A percentile compares a stretch with the other conserved stretches of the same genome.
Conservation (phyloP, 768 basidiomycete species). For the Lactarius tabidus region DNA sequence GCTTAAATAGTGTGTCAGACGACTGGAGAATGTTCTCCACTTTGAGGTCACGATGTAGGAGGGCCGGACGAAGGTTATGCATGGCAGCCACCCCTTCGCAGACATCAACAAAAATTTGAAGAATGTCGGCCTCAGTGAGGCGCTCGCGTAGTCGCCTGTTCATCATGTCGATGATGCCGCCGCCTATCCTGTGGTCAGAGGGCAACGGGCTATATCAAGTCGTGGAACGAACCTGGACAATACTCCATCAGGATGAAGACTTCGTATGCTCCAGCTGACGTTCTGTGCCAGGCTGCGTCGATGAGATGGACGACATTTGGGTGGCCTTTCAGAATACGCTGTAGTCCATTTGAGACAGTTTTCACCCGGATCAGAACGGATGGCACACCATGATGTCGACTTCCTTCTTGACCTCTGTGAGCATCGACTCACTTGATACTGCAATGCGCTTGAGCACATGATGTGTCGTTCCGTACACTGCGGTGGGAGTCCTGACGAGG, state of each 20-base stretch:
- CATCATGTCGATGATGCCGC: constrained; percentile 99
- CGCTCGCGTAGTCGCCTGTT: constrained; percentile 93
- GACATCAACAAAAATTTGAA: constrained; percentile 96
- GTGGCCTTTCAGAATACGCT: constrained; percentile 89
- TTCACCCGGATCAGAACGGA: not conserved
- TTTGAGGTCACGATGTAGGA: constrained; percentile 96
- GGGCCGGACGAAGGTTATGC: constrained; percentile 87
- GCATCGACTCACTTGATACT: constrained; percentile 83
- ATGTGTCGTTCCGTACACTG: constrained; percentile 86
- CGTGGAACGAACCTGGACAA: constrained; percentile 64
- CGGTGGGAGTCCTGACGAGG: constrained; percentile 80
- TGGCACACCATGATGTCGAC: constrained; percentile 95
- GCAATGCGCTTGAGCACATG: constrained; percentile 98
- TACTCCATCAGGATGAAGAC: constrained; percentile 99
- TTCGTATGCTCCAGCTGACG: constrained; percentile 82
- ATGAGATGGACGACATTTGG: constrained; percentile 95
- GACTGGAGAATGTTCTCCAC: constrained; percentile 98
- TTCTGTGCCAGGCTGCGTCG: constrained; percentile 87
- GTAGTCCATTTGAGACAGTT: constrained; percentile 15
- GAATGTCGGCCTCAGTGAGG: constrained; percentile 91
- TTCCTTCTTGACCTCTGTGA: constrained; percentile 93
- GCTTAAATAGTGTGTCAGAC: constrained; percentile 78
- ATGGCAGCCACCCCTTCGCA: constrained; percentile 96
- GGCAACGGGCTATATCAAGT: not conserved
- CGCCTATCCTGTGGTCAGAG: constrained; percentile 49